A percentile compares a stretch with the other conserved stretches of the same genome.
phyloP scores from a whole-genome alignment of 306 rosid species.

The Sphenostylis stenocarpa region DNA sequence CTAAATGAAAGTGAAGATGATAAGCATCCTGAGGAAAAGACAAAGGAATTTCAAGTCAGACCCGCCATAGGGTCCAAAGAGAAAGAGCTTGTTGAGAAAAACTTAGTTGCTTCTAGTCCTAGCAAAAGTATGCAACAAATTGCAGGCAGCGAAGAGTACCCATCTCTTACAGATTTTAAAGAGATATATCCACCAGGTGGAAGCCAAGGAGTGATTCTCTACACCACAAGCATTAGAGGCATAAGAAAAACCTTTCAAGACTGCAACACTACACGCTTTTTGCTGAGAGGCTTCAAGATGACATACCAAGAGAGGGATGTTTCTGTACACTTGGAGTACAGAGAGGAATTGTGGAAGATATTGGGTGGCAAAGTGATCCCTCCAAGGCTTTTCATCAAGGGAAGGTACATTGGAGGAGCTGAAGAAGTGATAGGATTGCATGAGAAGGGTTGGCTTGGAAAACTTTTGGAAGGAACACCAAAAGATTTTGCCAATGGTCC shows the following conservation, averaged over 20 bases:
- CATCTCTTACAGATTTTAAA: slow-evolving; percentile 57
- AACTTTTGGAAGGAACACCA: slow-evolving; percentile 73
- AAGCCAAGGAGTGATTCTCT: slow-evolving; percentile 56
- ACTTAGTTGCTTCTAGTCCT: slow-evolving; percentile 12
- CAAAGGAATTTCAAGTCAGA: slow-evolving; percentile 34
- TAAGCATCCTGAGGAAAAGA: slow-evolving; percentile 40
- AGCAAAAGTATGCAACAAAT: background rate
- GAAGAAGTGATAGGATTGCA: slow-evolving; percentile 78
- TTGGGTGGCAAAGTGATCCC: slow-evolving; percentile 75
- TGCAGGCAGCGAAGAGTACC: slow-evolving; percentile 13
- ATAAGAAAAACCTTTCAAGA: slow-evolving; percentile 85
- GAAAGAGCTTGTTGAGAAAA: slow-evolving; percentile 25
- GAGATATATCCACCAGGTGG: slow-evolving; percentile 77
- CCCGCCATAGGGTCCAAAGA: slow-evolving; percentile 35
- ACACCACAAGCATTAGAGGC: slow-evolving; percentile 85
- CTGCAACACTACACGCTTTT: slow-evolving; percentile 61
- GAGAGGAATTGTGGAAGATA: slow-evolving; percentile 71
- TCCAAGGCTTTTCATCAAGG: slow-evolving; percentile 85
- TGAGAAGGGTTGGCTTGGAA: slow-evolving; percentile 75
- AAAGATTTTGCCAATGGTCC: slow-evolving; percentile 29
- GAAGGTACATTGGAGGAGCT: slow-evolving; percentile 89
- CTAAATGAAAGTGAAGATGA: slow-evolving; percentile 36
- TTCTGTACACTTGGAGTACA: slow-evolving; percentile 70
- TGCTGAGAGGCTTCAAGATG: slow-evolving; percentile 68
- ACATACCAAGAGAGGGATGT: slow-evolving; percentile 75